Evolutionary conservation across 1,284 basidiomycete genomes (phyloP).

Genomic region (Caloboletus firmus): DNA sequence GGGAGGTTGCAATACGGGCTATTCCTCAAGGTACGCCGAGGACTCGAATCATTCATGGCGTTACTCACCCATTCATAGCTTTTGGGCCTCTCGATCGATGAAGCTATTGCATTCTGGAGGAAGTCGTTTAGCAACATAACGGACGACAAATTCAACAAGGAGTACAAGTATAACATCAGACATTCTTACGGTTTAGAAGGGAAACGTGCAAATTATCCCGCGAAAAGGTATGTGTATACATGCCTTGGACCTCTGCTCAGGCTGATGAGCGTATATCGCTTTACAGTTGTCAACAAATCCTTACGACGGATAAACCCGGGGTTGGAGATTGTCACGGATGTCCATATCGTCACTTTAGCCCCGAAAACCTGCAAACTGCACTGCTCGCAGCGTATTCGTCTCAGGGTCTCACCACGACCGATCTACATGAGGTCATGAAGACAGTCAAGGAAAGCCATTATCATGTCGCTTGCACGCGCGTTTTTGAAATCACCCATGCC

Average conservation of each 20-base stretch:
- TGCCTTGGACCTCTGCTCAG: neutral
- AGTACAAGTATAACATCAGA: slow-evolving; percentile 96
- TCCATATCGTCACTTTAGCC: slow-evolving; percentile 90
- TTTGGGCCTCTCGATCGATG: slow-evolving; percentile 91
- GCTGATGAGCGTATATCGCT: slow-evolving; percentile 4
- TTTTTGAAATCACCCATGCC: slow-evolving; percentile 93
- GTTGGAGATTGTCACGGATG: slow-evolving; percentile 85
- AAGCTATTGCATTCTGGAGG: slow-evolving; percentile 94
- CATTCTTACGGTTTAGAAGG: slow-evolving; percentile 96
- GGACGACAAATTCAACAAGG: slow-evolving; percentile 98
- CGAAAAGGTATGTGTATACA: slow-evolving; percentile 66
- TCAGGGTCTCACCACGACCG: slow-evolving; percentile 58
- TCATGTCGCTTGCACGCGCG: slow-evolving; percentile 95
- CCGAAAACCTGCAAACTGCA: slow-evolving; percentile 81
- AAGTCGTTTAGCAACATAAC: slow-evolving; percentile 79
- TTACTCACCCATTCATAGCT: slow-evolving; percentile 51
- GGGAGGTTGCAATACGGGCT: slow-evolving; percentile 91
- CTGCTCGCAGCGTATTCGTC: slow-evolving; percentile 75
- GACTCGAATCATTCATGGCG: neutral
- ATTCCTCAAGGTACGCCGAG: slow-evolving; percentile 83
- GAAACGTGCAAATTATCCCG: slow-evolving; percentile 90
- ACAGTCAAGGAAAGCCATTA: slow-evolving; percentile 84
- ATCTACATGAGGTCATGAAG: slow-evolving; percentile 86
- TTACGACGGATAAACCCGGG: slow-evolving; percentile 75
- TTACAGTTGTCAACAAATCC: slow-evolving; percentile 85